Conservation (phyloP, 2,329 filamentous ascomycete genomes). For the Elsinoe perseae region DNA sequence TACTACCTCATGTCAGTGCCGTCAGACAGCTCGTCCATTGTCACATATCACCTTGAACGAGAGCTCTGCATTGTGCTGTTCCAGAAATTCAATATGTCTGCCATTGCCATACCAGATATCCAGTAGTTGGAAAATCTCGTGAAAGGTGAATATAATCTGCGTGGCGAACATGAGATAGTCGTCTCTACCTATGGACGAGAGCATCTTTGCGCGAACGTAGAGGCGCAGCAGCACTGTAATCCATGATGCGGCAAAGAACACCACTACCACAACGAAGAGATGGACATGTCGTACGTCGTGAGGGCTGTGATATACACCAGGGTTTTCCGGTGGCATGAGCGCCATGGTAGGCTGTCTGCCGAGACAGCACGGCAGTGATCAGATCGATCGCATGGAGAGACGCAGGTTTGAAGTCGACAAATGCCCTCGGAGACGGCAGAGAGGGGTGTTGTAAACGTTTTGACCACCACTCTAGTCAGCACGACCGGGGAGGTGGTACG, state of each 20-base stretch:
- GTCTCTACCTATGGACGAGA: conserved; percentile 27
- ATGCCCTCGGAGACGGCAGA: not conserved
- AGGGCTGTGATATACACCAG: not conserved
- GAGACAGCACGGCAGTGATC: not conserved
- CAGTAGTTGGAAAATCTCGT: conserved; percentile 28
- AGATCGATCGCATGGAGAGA: not conserved
- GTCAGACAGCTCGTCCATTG: not conserved
- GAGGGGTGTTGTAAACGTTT: not conserved
- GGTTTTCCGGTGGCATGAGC: not conserved
- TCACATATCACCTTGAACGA: conserved; percentile 2
- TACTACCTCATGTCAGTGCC: conserved; percentile 24
- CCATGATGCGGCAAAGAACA: conserved; percentile 33
- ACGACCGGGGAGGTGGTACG: too few relatives aligned
- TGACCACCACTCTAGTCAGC: too few relatives aligned
- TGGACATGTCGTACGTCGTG: conserved; percentile 4
- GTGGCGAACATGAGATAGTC: conserved; percentile 31
- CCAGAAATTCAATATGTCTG: conserved; percentile 22
- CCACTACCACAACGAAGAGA: conserved; percentile 26
- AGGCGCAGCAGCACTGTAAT: conserved; percentile 32
- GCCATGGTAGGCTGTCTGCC: not conserved
- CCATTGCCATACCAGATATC: conserved; percentile 31
- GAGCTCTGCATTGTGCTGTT: conserved; percentile 14
- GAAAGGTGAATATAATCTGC: conserved; percentile 28
- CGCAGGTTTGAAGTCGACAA: not conserved
- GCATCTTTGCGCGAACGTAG: conserved; percentile 25